Evolutionary conservation across 2,329 filamentous ascomycete genomes (phyloP).

Genomic region (Diaporthe longicolla): DNA sequence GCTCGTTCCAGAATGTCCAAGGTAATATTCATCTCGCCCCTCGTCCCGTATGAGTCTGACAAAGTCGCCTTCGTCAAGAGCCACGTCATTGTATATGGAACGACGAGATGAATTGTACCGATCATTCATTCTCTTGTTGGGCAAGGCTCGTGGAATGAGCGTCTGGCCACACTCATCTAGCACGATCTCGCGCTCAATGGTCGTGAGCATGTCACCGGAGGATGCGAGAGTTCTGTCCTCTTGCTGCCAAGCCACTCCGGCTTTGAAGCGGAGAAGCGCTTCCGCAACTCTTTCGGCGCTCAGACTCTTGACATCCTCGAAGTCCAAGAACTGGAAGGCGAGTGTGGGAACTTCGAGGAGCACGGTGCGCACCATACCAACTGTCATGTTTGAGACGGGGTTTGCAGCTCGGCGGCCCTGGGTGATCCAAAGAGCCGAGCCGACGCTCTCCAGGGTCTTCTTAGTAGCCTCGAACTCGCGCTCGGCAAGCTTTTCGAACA

Average conservation of each 20-base stretch:
- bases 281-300: neutral
- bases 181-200: neutral
- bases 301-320: slow-evolving; percentile 29
- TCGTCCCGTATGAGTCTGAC: neutral
- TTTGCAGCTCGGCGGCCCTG: slow-evolving; percentile 40
- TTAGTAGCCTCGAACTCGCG: slow-evolving; percentile 42
- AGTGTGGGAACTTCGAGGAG: slow-evolving; percentile 43
- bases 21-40: neutral
- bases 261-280: slow-evolving; percentile 8
- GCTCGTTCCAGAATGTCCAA: neutral
- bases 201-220: neutral
- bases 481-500: slow-evolving; percentile 45
- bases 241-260: neutral
- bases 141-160: neutral
- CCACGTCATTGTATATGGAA: neutral
- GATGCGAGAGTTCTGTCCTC: neutral
- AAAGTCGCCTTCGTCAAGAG: neutral
- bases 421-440: slow-evolving; percentile 49
- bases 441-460: slow-evolving; percentile 41
- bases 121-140: neutral
- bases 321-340: slow-evolving; percentile 45
- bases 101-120: slow-evolving; percentile 3
- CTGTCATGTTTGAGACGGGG: slow-evolving; percentile 46
- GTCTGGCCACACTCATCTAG: neutral
- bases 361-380: slow-evolving; percentile 45